These are phyloP conservation scores for Knufia petricola DNA, from an alignment of 2,329 filamentous ascomycete genomes.

Conservation along the genomic window DNA sequence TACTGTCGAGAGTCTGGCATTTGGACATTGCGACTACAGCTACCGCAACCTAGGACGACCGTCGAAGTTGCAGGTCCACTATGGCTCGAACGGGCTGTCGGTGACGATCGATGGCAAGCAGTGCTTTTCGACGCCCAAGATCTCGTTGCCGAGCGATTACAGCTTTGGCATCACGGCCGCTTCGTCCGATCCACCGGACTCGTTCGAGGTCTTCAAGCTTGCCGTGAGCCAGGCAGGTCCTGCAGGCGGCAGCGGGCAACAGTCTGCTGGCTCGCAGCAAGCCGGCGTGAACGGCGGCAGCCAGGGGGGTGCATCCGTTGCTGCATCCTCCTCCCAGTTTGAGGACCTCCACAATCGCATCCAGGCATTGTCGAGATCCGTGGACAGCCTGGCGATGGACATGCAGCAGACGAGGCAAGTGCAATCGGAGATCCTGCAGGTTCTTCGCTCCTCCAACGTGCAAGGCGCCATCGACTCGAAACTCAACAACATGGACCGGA, in stretches of 20 bases:
- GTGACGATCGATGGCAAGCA: slow-evolving; percentile 69
- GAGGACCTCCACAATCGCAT: slow-evolving; percentile 62
- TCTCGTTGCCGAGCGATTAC: slow-evolving; percentile 71
- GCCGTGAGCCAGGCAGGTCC: slow-evolving; percentile 42
- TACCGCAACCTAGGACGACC: slow-evolving; percentile 88
- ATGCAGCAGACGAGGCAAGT: background rate
- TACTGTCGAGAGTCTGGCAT: slow-evolving; percentile 74
- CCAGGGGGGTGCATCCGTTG: slow-evolving; percentile 37
- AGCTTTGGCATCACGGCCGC: slow-evolving; percentile 79
- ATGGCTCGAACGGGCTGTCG: slow-evolving; percentile 50
- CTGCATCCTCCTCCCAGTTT: slow-evolving; percentile 54
- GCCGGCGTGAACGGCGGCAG: slow-evolving; percentile 31
- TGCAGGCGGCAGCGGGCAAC: slow-evolving; percentile 26
- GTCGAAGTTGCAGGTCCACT: slow-evolving; percentile 68
- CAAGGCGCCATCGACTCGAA: slow-evolving; percentile 7
- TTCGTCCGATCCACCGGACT: slow-evolving; percentile 84
- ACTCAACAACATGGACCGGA: slow-evolving; percentile 6
- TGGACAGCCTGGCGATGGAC: slow-evolving; percentile 1
- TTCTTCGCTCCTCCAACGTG: slow-evolving; percentile 5
- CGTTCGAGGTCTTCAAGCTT: slow-evolving; percentile 87
- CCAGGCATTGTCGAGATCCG: slow-evolving; percentile 3
- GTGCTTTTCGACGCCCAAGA: slow-evolving; percentile 58
- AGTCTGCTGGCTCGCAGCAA: slow-evolving; percentile 6
- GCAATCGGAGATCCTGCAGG: slow-evolving; percentile 4
- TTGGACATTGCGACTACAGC: slow-evolving; percentile 81